Evolutionary conservation across 768 basidiomycete genomes (phyloP).

Genomic region (Suillus sp.): DNA sequence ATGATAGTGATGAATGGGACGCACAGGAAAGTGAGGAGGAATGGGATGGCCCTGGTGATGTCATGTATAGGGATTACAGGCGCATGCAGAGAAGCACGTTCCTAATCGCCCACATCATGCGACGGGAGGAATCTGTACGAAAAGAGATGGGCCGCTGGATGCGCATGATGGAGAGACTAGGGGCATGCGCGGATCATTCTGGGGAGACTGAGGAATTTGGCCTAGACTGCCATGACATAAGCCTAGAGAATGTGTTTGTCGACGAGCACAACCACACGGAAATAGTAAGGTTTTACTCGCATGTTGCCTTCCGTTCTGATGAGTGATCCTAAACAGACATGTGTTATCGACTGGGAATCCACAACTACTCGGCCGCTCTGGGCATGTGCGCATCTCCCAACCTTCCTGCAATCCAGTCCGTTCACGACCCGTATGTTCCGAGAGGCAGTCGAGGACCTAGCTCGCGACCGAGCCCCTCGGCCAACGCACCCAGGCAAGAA

Average conservation of each 20-base stretch:
- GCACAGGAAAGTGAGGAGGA: conserved; percentile 80
- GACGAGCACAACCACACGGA: conserved; percentile 65
- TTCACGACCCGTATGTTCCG: conserved; percentile 75
- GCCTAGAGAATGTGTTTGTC: conserved; percentile 83
- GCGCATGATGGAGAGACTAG: conserved; percentile 63
- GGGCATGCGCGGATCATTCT: conserved; percentile 31
- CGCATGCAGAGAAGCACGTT: conserved; percentile 81
- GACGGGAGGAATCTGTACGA: conserved; percentile 63
- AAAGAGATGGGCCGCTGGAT: conserved; percentile 76
- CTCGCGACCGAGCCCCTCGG: conserved; percentile 23
- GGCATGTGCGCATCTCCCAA: conserved; percentile 81
- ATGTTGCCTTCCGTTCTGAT: conserved; percentile 16
- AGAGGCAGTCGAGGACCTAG: conserved; percentile 56
- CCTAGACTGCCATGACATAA: conserved; percentile 84
- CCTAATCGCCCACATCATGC: conserved; percentile 66
- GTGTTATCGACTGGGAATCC: conserved; percentile 90
- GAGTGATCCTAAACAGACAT: conserved; percentile 52
- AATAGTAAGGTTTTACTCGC: conserved; percentile 54
- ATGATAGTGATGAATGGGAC: conserved; percentile 79
- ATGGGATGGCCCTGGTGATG: conserved; percentile 68
- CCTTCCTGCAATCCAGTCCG: conserved; percentile 76
- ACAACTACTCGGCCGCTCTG: conserved; percentile 86
- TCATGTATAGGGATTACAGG: conserved; percentile 82
- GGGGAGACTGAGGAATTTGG: conserved; percentile 62
- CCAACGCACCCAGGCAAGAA: conserved; percentile 22